phyloP scores from a whole-genome alignment of 2,329 filamentous ascomycete genomes.

The Herpomyces periplanetae region DNA sequence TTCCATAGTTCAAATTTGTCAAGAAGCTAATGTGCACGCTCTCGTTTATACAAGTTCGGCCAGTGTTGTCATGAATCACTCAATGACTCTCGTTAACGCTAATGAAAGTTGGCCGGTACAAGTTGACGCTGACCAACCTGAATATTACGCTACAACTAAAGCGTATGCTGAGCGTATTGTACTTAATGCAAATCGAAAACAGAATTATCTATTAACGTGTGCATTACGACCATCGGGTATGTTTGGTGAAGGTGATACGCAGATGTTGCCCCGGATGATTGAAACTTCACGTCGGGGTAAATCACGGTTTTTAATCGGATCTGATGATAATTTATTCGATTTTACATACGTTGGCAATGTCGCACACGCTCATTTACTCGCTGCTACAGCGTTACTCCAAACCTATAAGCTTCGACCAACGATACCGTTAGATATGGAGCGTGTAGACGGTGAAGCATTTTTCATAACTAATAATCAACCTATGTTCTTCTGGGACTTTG shows the following conservation, averaged over 20 bases:
- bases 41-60: slow-evolving; percentile 73
- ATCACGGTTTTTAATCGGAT: slow-evolving; percentile 39
- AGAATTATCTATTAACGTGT: slow-evolving; percentile 24
- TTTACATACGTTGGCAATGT: slow-evolving; percentile 28
- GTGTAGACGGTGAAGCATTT: slow-evolving; percentile 49
- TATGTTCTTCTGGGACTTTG: slow-evolving; percentile 66
- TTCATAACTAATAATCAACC: slow-evolving; percentile 65
- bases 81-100: slow-evolving; percentile 35
- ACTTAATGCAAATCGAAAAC: slow-evolving; percentile 26
- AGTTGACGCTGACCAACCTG: slow-evolving; percentile 37
- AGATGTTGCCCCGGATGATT: slow-evolving; percentile 30
- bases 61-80: slow-evolving; percentile 48
- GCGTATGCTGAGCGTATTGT: slow-evolving; percentile 46
- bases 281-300: slow-evolving; percentile 24
- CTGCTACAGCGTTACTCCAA: slow-evolving; percentile 26
- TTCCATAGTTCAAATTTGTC: slow-evolving; percentile 32
- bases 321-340: slow-evolving; percentile 27
- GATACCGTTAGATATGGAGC: slow-evolving; percentile 25
- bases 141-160: slow-evolving; percentile 34
- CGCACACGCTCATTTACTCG: slow-evolving; percentile 44
- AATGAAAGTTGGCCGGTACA: slow-evolving; percentile 38
- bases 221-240: slow-evolving; percentile 57
- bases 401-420: slow-evolving; percentile 14
- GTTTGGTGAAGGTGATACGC: slow-evolving; percentile 55
- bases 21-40: slow-evolving; percentile 25